Evolutionary conservation across 2,329 filamentous ascomycete species (phyloP).

Genomic region (Ascochyta koolunga): DNA sequence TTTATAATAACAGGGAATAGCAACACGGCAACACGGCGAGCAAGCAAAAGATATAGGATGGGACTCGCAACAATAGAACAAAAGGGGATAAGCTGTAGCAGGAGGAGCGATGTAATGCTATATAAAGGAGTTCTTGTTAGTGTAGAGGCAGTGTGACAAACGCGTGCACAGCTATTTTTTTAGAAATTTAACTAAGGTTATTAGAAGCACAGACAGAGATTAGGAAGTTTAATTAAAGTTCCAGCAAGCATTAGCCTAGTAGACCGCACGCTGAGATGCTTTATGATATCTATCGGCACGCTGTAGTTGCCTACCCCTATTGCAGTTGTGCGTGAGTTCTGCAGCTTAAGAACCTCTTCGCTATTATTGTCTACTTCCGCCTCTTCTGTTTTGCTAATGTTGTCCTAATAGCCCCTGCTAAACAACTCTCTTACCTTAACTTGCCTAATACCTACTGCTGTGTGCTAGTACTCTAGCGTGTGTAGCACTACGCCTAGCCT

Average conservation of each 20-base stretch:
- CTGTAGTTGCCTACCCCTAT: too few relatives aligned
- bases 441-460: too few relatives aligned
- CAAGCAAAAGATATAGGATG: background rate
- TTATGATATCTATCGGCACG: too few relatives aligned
- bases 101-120: background rate
- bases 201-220: slow-evolving; percentile 5
- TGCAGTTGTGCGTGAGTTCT: too few relatives aligned
- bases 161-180: slow-evolving; percentile 3
- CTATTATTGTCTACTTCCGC: too few relatives aligned
- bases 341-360: too few relatives aligned
- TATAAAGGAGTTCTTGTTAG: background rate
- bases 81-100: background rate
- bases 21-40: background rate
- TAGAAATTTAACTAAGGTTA: slow-evolving; percentile 7
- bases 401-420: too few relatives aligned
- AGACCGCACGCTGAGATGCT: too few relatives aligned
- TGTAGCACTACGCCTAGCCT: too few relatives aligned
- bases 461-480: too few relatives aligned
- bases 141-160: background rate
- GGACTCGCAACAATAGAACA: background rate
- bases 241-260: slow-evolving; percentile 10
- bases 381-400: too few relatives aligned
- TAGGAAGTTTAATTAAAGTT: slow-evolving; percentile 11
- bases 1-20: background rate
- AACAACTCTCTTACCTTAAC: too few relatives aligned